Base-by-base conservation (phyloP, 371 early-diverging fungal species). In the Mucor lusitanicus region DNA sequence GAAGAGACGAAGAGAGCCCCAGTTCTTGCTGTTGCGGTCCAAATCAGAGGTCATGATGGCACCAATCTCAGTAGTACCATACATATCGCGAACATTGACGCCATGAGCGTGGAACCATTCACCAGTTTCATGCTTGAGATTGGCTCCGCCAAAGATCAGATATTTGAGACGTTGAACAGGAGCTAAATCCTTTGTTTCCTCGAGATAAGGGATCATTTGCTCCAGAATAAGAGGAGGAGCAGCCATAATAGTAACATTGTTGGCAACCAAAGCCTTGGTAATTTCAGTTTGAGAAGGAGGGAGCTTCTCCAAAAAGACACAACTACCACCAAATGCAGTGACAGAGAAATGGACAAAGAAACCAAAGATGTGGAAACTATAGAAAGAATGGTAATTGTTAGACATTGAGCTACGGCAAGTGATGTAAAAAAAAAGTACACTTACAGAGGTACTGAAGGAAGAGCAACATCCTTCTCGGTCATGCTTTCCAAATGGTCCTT, bases 111-210 rank as follows among this genome's bases (percentile, higher is more conserved):
- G 55, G 21, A 66, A 56, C 69, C 69, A 70, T 12, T 67, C 55
- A 13, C 67, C 66, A 3, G 61, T 89, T 37, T 44, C 58, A 17
- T 44, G 17, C 13, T 37, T 13, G 11, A 37, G 37, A 13, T 37
- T 37, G 1, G 97, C 96, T 35, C 95, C 94, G 21, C 95, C 97
- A 58, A 84, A 86, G 7, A 96, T 68, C 48, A 86, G 86, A 74
- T 85, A 82, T 8, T 68, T 72, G 28, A 67, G 67, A 3, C 21
- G 21, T 13, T 37, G 37, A 37, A 37, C 13, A 13, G 37, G 37
- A 37, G 13, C 8, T 2, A 40, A 66, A 19, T 73, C 67, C 1
- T 66, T 44, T 19, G 44, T 30, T 30, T 69, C 63, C 13, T 59
- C 61, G 3, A 63, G 9, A 15, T 59, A 63, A 33, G 58, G 46